Evolutionary conservation across 1,284 basidiomycete species (phyloP).

Genomic region (Cryptococcus sp.): DNA sequence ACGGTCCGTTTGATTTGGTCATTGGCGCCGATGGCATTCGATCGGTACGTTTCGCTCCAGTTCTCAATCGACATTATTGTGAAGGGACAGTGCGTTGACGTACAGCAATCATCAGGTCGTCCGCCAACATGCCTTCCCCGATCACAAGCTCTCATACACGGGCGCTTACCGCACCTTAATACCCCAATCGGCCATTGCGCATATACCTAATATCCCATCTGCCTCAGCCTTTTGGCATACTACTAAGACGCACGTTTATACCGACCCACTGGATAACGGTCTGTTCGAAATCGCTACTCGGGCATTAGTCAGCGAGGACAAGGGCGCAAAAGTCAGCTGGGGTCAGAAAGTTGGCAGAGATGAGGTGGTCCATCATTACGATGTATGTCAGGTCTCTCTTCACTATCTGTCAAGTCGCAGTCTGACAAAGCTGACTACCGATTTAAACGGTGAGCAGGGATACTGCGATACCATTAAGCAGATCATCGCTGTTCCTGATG

Average conservation of each 20-base stretch:
- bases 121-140: conserved; percentile 30
- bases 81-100: neutral
- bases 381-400: conserved; percentile 6
- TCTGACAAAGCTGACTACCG: neutral
- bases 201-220: conserved; percentile 25
- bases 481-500: conserved; percentile 25
- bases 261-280: conserved; percentile 27
- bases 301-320: conserved; percentile 21
- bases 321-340: conserved; percentile 31
- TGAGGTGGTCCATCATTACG: conserved; percentile 24
- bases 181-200: conserved; percentile 28
- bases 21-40: conserved; percentile 43
- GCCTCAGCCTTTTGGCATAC: conserved; percentile 32
- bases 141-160: conserved; percentile 32
- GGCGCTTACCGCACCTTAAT: conserved; percentile 34
- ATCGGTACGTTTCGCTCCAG: conserved; percentile 21
- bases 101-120: conserved; percentile 22
- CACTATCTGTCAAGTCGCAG: too few relatives aligned
- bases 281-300: conserved; percentile 33
- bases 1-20: conserved; percentile 33
- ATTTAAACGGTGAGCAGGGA: neutral
- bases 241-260: conserved; percentile 32
- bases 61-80: too few relatives aligned
- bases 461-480: conserved; percentile 29
- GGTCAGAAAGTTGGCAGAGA: conserved; percentile 19